A percentile compares a stretch with the other conserved stretches of the same genome.
phyloP scores from a whole-genome alignment of 2,329 filamentous ascomycete genomes.

The Stachybotrys echinatus region DNA sequence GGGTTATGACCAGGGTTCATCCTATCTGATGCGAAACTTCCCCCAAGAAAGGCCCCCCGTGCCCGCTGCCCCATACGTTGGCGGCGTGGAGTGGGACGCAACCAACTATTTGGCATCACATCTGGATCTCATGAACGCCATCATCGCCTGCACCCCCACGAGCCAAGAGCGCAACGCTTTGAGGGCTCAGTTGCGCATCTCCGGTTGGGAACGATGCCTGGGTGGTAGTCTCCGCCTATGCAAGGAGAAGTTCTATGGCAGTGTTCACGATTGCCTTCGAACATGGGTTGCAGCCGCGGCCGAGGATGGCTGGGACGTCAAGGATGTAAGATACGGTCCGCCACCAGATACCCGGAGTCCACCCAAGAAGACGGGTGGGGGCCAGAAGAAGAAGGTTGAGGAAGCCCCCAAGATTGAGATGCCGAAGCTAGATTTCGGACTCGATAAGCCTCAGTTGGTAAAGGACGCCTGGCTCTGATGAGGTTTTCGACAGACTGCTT shows the following conservation, averaged over 20 bases:
- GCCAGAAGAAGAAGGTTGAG: conserved; percentile 42
- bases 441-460: conserved; percentile 23
- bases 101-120: conserved; percentile 94
- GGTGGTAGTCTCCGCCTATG: conserved; percentile 80
- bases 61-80: conserved; percentile 90
- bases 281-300: conserved; percentile 85
- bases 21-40: conserved; percentile 68
- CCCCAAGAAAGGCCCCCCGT: conserved; percentile 84
- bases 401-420: conserved; percentile 58
- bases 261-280: conserved; percentile 81
- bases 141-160: conserved; percentile 75
- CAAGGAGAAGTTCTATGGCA: conserved; percentile 96
- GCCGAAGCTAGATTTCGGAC: conserved; percentile 47
- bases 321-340: conserved; percentile 72
- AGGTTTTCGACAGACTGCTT: neutral
- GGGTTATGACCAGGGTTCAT: conserved; percentile 37
- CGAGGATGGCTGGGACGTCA: conserved; percentile 84
- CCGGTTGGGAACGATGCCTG: conserved; percentile 88
- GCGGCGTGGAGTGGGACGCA: conserved; percentile 97
- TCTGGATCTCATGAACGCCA: conserved; percentile 85
- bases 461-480: conserved; percentile 22
- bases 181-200: conserved; percentile 72
- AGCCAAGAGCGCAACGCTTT: conserved; percentile 67
- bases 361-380: conserved; percentile 25
- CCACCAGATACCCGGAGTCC: conserved; percentile 22